Conservation (phyloP, 768 basidiomycete genomes). For the Antrodiella citrinella region DNA sequence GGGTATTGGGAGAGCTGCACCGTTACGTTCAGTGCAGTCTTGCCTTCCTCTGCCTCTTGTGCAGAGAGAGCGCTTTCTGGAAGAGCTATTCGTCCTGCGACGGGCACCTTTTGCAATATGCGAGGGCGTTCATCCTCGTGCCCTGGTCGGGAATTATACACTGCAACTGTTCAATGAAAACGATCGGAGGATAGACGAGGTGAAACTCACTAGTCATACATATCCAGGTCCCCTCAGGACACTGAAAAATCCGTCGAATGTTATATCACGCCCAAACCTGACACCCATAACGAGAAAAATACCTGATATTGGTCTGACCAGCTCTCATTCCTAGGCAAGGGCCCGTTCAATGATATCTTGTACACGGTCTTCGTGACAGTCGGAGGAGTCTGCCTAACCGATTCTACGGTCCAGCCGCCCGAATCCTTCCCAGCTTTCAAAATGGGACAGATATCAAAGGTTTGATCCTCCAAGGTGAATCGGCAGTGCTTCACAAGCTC, state of each 20-base stretch:
- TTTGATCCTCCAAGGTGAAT: slow-evolving; percentile 15
- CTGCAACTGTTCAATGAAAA: slow-evolving; percentile 5
- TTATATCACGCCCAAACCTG: too few species aligned
- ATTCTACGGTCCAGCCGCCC: slow-evolving; percentile 12
- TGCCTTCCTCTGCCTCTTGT: slow-evolving; percentile 3
- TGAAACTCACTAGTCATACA: slow-evolving; percentile 20
- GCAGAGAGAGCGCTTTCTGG: slow-evolving; percentile 7
- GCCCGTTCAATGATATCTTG: slow-evolving; percentile 18
- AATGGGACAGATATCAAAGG: slow-evolving; percentile 24
- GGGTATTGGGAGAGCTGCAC: slow-evolving; percentile 12
- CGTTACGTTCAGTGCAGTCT: slow-evolving; percentile 18
- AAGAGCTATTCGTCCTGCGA: slow-evolving; percentile 17
- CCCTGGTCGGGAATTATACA: slow-evolving; percentile 14
- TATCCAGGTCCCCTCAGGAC: slow-evolving; percentile 24
- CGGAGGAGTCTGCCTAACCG: slow-evolving; percentile 18
- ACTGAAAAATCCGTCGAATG: slow-evolving; percentile 11
- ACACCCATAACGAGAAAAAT: neutral
- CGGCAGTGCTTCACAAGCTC: slow-evolving; percentile 18
- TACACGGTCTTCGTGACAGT: slow-evolving; percentile 23
- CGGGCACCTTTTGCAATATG: slow-evolving; percentile 18
- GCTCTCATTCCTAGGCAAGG: slow-evolving; percentile 16
- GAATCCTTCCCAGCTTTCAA: slow-evolving; percentile 14
- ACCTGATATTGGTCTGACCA: slow-evolving; percentile 24
- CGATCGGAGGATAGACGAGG: neutral
- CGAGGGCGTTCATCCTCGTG: slow-evolving; percentile 16